Evolutionary conservation across 139 green algal genomes (phyloP).

Genomic region (Micromonas commoda): DNA sequence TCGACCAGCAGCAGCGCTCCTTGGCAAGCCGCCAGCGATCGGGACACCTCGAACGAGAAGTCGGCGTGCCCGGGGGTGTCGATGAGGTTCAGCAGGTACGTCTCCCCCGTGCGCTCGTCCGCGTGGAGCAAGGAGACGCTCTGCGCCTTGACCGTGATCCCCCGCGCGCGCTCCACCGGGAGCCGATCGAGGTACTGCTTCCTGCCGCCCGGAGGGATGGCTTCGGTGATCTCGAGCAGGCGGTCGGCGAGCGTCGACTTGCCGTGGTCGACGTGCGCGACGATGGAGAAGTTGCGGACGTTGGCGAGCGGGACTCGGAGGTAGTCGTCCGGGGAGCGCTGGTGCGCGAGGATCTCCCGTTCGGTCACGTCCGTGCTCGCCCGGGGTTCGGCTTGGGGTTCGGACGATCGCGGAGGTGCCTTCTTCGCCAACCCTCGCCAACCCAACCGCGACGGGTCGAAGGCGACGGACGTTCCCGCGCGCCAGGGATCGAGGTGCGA

Average conservation of each 20-base stretch:
- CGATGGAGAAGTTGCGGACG: slow-evolving; percentile 79
- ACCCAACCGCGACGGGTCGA: too few relatives aligned
- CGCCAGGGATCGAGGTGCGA: too few relatives aligned
- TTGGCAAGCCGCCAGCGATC: slow-evolving; percentile 61
- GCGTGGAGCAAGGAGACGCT: slow-evolving; percentile 68
- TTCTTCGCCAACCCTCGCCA: too few relatives aligned
- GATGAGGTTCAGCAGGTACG: slow-evolving; percentile 80
- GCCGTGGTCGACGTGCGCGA: slow-evolving; percentile 82
- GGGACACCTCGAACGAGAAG: slow-evolving; percentile 38
- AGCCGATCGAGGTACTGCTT: slow-evolving; percentile 30
- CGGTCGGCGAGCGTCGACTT: slow-evolving; percentile 63
- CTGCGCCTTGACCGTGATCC: slow-evolving; percentile 92
- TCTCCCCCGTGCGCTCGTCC: slow-evolving; percentile 10
- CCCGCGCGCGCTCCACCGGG: slow-evolving; percentile 76
- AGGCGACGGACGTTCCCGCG: too few relatives aligned
- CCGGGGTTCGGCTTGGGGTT: neutral
- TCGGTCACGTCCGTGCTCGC: neutral
- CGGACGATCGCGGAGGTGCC: neutral
- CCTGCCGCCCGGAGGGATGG: neutral
- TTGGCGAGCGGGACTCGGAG: slow-evolving; percentile 22
- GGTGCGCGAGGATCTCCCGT: neutral
- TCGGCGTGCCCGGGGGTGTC: slow-evolving; percentile 37
- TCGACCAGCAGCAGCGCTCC: slow-evolving; percentile 86
- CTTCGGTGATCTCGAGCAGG: slow-evolving; percentile 2
- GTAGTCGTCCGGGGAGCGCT: neutral